Conservation (phyloP, 306 rosid genomes). For the Glycine soja region DNA sequence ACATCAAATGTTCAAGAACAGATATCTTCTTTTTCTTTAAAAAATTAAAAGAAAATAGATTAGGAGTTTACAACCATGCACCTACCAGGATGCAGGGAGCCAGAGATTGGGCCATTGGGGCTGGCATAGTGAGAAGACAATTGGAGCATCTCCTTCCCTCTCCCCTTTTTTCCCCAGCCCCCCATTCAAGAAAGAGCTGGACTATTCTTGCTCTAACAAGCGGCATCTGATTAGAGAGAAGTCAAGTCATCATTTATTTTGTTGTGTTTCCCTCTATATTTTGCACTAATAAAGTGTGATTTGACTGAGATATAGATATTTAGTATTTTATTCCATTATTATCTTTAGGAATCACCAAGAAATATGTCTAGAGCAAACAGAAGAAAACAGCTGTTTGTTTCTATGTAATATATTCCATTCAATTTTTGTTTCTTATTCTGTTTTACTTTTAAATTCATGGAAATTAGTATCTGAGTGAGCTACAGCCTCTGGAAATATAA, state of each 20-base stretch:
- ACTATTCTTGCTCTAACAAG: not conserved
- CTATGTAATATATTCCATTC: not conserved
- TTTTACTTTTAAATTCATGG: not conserved
- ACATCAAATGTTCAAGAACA: slow-evolving; percentile 6
- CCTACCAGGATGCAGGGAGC: not conserved
- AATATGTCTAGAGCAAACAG: not conserved
- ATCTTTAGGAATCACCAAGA: not conserved
- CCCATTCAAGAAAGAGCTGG: not conserved
- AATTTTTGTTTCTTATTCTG: too few relatives aligned
- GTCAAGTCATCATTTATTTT: slow-evolving; percentile 8
- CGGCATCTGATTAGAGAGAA: not conserved
- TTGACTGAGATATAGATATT: not conserved
- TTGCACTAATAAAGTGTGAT: not conserved
- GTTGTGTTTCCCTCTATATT: not conserved
- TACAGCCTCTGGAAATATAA: not conserved
- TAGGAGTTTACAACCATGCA: not conserved
- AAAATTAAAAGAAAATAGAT: not conserved
- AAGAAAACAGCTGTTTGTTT: slow-evolving; percentile 2
- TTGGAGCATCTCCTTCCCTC: not conserved
- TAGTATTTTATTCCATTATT: not conserved
- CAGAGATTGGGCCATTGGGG: too few relatives aligned
- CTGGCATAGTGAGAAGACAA: not conserved
- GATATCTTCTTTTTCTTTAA: not conserved
- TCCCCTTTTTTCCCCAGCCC: not conserved
- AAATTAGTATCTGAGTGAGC: not conserved